Evolutionary conservation across 1,139 yeast genomes (phyloP).

Genomic region (Arxiozyma slooffiae): DNA sequence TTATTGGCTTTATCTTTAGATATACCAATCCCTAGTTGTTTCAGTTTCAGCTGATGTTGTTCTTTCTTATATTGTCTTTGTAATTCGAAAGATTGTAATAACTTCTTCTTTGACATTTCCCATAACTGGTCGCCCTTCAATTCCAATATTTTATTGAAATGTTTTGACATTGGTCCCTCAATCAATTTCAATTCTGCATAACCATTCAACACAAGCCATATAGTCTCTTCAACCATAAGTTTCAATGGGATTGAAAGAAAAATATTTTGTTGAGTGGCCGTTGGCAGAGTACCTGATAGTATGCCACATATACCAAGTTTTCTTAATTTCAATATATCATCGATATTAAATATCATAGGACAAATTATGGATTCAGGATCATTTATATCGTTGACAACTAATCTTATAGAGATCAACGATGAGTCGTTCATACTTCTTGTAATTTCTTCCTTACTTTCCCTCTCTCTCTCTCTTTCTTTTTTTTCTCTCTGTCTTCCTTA

Average conservation of each 20-base stretch:
- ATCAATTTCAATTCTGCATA: conserved; percentile 31
- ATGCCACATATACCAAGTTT: conserved; percentile 57
- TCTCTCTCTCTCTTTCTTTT: neutral
- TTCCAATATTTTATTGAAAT: conserved; percentile 14
- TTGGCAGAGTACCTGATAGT: conserved; percentile 70
- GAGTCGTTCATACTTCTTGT: neutral
- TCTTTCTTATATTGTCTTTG: conserved; percentile 16
- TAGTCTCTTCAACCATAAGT: conserved; percentile 61
- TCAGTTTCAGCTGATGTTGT: conserved; percentile 14
- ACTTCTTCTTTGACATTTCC: conserved; percentile 10
- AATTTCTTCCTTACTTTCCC: too few species aligned
- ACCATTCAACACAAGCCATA: conserved; percentile 48
- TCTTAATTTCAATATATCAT: conserved; percentile 46
- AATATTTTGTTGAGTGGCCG: conserved; percentile 84
- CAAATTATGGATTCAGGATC: conserved; percentile 1
- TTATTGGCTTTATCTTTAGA: conserved; percentile 1
- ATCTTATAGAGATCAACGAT: conserved; percentile 14
- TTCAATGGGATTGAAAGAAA: conserved; percentile 76
- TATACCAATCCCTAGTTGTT: conserved; percentile 11
- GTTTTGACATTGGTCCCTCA: conserved; percentile 10
- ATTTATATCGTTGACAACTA: conserved; percentile 3
- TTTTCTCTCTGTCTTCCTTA: conserved; percentile 11
- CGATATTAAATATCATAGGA: conserved; percentile 42
- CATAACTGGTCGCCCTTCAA: conserved; percentile 9
- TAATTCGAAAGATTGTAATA: conserved; percentile 12